These are phyloP conservation scores for Sambucus nigra DNA, from an alignment of 129 eudicot genomes.

Conservation along the genomic window DNA sequence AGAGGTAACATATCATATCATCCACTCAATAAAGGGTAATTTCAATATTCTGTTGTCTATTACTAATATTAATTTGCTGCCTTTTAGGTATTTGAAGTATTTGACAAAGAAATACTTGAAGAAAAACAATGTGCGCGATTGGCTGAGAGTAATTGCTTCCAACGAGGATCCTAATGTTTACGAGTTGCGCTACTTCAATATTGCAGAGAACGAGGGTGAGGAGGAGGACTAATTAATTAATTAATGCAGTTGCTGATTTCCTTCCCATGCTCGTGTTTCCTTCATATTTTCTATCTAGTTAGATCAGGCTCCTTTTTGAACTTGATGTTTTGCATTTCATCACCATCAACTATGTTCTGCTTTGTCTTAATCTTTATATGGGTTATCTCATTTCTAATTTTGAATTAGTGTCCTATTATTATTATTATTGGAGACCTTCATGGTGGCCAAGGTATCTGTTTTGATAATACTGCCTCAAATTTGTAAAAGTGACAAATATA, in stretches of 20 bases:
- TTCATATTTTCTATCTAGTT: not conserved
- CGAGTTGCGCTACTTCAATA: constrained; percentile 41
- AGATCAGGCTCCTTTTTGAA: too few relatives aligned
- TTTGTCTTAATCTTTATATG: too few relatives aligned
- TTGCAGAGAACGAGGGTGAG: constrained; percentile 41
- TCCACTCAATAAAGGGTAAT: too few relatives aligned
- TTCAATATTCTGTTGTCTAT: too few relatives aligned
- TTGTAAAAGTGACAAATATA: too few relatives aligned
- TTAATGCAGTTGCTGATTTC: not conserved
- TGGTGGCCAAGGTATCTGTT: too few relatives aligned
- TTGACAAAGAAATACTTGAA: constrained; percentile 47
- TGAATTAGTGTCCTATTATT: too few relatives aligned
- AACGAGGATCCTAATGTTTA: constrained; percentile 39
- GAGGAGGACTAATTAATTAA: constrained; percentile 33
- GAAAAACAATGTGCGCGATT: constrained; percentile 40
- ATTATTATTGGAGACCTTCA: too few relatives aligned
- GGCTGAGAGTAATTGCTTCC: constrained; percentile 45
- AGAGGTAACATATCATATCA: too few relatives aligned
- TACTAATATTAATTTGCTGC: not conserved
- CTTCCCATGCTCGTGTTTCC: not conserved
- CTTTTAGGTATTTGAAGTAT: constrained; percentile 35
- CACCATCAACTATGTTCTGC: too few relatives aligned
- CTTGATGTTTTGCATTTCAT: too few relatives aligned
- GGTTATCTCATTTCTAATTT: not conserved
- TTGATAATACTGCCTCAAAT: too few relatives aligned